phyloP scores from a whole-genome alignment of 164 flowering plant genomes.

The Chloranthus sessilifolius region DNA sequence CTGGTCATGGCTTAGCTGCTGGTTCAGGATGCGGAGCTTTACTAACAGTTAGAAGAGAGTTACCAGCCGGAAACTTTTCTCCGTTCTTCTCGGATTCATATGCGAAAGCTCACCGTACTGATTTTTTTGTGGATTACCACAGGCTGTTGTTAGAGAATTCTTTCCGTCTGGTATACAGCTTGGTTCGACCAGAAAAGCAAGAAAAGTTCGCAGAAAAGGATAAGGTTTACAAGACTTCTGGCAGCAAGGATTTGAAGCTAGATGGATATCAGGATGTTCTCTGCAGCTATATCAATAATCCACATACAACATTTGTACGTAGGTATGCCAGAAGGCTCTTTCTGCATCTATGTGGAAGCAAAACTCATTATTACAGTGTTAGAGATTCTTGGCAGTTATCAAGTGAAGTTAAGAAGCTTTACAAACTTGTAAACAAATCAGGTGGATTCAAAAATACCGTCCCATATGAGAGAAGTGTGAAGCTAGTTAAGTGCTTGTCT shows the following conservation, averaged over 20 bases:
- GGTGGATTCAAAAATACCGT: conserved; percentile 79
- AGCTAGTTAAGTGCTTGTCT: conserved; percentile 82
- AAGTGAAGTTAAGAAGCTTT: conserved; percentile 82
- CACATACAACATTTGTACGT: conserved; percentile 76
- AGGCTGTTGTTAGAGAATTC: conserved; percentile 82
- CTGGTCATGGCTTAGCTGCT: conserved; percentile 36
- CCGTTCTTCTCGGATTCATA: conserved; percentile 99
- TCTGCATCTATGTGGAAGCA: conserved; percentile 96
- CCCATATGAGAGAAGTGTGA: conserved; percentile 90
- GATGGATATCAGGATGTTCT: conserved; percentile 99
- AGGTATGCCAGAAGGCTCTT: conserved; percentile 97
- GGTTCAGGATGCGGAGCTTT: conserved; percentile 91
- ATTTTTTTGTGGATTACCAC: conserved; percentile 85
- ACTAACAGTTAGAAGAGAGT: conserved; percentile 77
- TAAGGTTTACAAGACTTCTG: conserved; percentile 45
- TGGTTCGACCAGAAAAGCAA: conserved; percentile 94
- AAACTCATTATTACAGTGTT: conserved; percentile 88
- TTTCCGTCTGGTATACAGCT: conserved; percentile 80
- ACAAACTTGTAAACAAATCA: conserved; percentile 71
- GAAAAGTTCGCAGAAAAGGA: conserved; percentile 90
- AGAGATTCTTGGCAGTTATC: conserved; percentile 97
- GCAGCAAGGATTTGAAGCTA: conserved; percentile 85
- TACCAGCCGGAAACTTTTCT: conserved; percentile 94
- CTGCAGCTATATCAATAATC: conserved; percentile 91
- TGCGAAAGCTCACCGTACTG: conserved; percentile 86